Percentiles rank a stretch among this genome's conserved stretches.
phyloP scores from a whole-genome alignment of 2,329 filamentous ascomycete genomes.

The Ceratocystis cubensis region DNA sequence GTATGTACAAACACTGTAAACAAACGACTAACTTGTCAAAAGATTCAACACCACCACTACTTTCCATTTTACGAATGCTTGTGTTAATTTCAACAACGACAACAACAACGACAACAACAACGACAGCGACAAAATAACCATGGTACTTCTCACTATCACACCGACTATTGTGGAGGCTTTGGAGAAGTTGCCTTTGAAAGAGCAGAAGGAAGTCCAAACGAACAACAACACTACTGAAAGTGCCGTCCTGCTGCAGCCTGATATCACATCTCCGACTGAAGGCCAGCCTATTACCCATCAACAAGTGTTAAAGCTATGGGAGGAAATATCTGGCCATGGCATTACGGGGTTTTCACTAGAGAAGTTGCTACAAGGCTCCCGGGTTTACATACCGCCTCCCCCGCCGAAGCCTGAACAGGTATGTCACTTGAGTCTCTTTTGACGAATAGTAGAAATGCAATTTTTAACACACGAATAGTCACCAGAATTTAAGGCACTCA shows the following conservation, averaged over 20 bases:
- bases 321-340: slow-evolving; percentile 32
- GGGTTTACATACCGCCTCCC: slow-evolving; percentile 66
- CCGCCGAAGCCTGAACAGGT: slow-evolving; percentile 67
- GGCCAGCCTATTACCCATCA: slow-evolving; percentile 60
- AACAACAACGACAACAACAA: neutral
- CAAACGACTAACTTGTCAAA: neutral
- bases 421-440: slow-evolving; percentile 27
- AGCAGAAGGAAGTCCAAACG: neutral
- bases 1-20: neutral
- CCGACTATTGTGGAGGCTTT: slow-evolving; percentile 53
- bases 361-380: slow-evolving; percentile 56
- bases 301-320: slow-evolving; percentile 54
- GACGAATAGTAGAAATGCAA: neutral
- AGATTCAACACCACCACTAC: neutral
- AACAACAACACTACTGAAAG: slow-evolving; percentile 12
- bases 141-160: slow-evolving; percentile 73
- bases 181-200: slow-evolving; percentile 25
- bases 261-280: slow-evolving; percentile 28
- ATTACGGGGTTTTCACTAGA: slow-evolving; percentile 45
- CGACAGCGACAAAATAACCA: slow-evolving; percentile 27
- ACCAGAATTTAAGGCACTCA: slow-evolving; percentile 72
- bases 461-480: slow-evolving; percentile 37
- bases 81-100: neutral
- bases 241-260: neutral
- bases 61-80: neutral